These are phyloP conservation scores for Acanthamoeba castellanii DNA, from an alignment of 208 protist genomes.

Conservation along the genomic window DNA sequence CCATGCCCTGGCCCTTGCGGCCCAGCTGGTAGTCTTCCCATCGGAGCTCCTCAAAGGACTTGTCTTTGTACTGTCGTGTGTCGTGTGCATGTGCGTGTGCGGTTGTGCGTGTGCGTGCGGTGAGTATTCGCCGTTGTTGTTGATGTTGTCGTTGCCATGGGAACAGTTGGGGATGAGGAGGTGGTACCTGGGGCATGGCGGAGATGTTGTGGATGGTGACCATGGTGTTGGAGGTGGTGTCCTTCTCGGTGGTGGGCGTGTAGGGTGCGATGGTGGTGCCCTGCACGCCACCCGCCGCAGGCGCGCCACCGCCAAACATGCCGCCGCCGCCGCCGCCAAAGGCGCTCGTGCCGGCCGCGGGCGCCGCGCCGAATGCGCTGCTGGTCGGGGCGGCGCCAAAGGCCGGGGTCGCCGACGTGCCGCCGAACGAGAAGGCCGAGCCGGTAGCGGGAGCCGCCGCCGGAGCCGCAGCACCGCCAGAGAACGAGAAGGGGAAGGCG, in stretches of 20 bases:
- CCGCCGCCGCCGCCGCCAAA: background rate
- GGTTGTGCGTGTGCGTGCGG: too few species aligned
- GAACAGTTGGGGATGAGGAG: background rate
- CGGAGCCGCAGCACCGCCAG: background rate
- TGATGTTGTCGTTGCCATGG: too few species aligned
- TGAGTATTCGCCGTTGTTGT: background rate
- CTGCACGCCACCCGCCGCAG: background rate
- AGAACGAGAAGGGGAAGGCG: constrained; percentile 34
- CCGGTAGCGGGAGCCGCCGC: background rate
- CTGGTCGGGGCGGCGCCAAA: background rate
- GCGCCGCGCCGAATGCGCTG: background rate
- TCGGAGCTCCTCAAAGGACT: constrained; percentile 53
- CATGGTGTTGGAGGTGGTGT: background rate
- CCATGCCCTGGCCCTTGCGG: constrained; percentile 22
- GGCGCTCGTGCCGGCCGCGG: background rate
- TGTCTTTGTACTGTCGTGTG: constrained; percentile 3
- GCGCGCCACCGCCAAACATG: background rate
- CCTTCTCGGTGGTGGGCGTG: background rate
- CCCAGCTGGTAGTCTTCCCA: constrained; percentile 48
- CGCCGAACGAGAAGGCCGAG: background rate
- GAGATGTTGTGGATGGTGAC: constrained; percentile 36
- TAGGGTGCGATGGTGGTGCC: constrained; percentile 44
- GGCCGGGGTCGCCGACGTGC: background rate
- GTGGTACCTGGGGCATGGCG: background rate
- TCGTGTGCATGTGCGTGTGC: too few species aligned